phyloP scores from a whole-genome alignment of 257 asterid genomes.

The Nicotiana paniculata region DNA sequence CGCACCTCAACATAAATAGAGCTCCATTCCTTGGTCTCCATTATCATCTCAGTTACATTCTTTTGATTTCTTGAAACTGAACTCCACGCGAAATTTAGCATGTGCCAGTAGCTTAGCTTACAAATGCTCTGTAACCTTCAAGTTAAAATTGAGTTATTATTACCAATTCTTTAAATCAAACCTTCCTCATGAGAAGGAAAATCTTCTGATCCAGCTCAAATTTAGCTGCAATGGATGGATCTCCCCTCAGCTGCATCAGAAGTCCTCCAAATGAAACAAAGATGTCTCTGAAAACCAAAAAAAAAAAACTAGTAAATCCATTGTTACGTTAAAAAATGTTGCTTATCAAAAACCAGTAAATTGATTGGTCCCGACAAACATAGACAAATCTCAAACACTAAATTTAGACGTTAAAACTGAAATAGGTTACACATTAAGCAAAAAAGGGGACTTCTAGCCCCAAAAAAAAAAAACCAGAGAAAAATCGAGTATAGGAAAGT shows the following conservation, averaged over 20 bases:
- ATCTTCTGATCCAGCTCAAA: constrained; percentile 79
- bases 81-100: neutral
- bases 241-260: constrained; percentile 10
- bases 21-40: neutral
- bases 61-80: neutral
- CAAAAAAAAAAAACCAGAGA: neutral
- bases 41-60: neutral
- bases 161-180: constrained; percentile 18
- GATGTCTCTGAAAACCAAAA: constrained; percentile 7
- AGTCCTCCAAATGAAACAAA: constrained; percentile 12
- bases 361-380: neutral
- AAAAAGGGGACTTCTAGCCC: neutral
- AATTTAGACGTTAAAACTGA: neutral
- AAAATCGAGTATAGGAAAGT: neutral
- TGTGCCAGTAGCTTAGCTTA: neutral
- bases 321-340: neutral
- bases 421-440: neutral
- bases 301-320: neutral
- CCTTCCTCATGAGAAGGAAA: constrained; percentile 78
- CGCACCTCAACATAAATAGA: neutral
- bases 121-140: neutral
- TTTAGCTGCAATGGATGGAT: constrained; percentile 9
- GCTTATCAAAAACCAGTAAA: neutral
- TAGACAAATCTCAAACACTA: neutral
- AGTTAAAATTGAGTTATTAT: neutral